Conservation (phyloP, 2,329 filamentous ascomycete genomes). For the Fusarium sp. region DNA sequence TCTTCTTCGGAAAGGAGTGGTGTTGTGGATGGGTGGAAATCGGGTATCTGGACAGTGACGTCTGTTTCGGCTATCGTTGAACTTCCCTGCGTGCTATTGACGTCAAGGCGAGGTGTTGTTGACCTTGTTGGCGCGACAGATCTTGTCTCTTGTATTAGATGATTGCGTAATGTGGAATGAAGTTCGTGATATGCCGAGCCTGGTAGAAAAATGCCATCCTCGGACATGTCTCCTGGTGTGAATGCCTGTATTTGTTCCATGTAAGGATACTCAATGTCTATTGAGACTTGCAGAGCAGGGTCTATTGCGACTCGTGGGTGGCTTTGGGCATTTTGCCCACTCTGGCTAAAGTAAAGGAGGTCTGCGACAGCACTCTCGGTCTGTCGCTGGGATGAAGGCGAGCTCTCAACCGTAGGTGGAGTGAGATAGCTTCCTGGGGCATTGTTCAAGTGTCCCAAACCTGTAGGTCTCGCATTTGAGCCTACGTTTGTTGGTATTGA, state of each 20-base stretch:
- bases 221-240: constrained; percentile 48
- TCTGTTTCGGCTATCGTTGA: constrained; percentile 22
- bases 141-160: constrained; percentile 57
- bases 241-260: constrained; percentile 46
- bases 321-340: constrained; percentile 33
- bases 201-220: constrained; percentile 59
- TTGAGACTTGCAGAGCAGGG: constrained; percentile 35
- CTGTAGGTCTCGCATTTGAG: neutral
- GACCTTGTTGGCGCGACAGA: constrained; percentile 52
- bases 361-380: constrained; percentile 52
- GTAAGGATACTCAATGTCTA: constrained; percentile 41
- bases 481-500: neutral
- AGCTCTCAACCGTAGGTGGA: constrained; percentile 10
- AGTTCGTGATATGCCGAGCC: constrained; percentile 60
- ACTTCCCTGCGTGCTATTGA: constrained; percentile 8
- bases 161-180: constrained; percentile 57
- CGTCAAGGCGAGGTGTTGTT: constrained; percentile 36
- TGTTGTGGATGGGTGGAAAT: constrained; percentile 27
- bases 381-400: constrained; percentile 43
- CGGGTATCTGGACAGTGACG: constrained; percentile 19
- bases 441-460: neutral
- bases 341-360: constrained; percentile 50
- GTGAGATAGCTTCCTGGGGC: constrained; percentile 17
- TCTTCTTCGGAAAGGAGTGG: constrained; percentile 44
- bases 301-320: constrained; percentile 29